Base-by-base conservation (phyloP, 345 rosid genomes). In the Syzygium jambos region DNA sequence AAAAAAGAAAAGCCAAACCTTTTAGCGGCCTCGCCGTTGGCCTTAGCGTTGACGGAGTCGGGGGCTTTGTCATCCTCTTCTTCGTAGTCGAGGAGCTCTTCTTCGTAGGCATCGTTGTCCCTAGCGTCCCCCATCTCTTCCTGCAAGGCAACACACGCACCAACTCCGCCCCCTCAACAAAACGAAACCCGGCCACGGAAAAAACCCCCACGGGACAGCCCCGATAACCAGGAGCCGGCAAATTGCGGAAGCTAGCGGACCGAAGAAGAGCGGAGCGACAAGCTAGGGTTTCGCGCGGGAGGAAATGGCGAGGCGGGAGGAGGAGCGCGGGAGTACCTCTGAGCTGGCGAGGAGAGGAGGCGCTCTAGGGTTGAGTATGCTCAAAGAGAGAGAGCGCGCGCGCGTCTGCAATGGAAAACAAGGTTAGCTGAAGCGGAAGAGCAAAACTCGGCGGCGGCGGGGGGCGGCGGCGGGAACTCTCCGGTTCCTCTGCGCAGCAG, bases 41-140 rank as follows among this genome's bases (percentile, higher is more conserved):
- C 94, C 92, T 96, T 96, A 53, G 88, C 89, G 43, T 92, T 89
- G 52, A 91, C 90, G 49, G 98, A 94, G 88, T 98, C 98, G 7
- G 92, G 94, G 80, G 93, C 97, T 87, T 94, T 97, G 89, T 97
- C 98, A 21, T 98, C 99, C 89, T 98, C 99, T 86, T 98, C 99
- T 88, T 98, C 99, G 68, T 98, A 96, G 91, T 98, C 99, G 56
- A 98, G 91, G 86, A 98, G 99, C 97, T 98, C 99, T 89, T 98
- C 99, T 94, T 98, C 99, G 89, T 98, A 98, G 29, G 95, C 94
- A 52, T 98, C 99, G 97, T 93, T 95, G 90, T 96, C 99, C 88
- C 95, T 95, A 63, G 96, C 94, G 80, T 98, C 99, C 82, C 97
- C 99, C 99, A 98, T 98, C 2, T 73, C 2, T 68, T 4, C 34